phyloP scores from a whole-genome alignment of 306 rosid species.

The Glycine latifolia region DNA sequence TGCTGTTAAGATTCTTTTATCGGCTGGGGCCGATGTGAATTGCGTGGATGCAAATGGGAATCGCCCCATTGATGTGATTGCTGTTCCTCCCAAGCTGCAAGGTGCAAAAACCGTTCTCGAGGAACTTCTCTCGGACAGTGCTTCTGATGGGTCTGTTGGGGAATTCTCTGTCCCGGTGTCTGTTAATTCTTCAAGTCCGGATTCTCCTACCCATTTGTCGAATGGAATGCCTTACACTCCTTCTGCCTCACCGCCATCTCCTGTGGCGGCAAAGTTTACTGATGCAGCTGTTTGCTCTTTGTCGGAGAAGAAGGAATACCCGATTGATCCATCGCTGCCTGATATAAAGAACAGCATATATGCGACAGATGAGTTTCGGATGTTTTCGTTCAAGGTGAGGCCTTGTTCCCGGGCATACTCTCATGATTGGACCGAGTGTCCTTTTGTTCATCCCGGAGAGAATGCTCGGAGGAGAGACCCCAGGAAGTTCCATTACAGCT shows the following conservation, averaged over 20 bases:
- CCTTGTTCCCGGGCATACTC: conserved; percentile 93
- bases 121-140: conserved; percentile 60
- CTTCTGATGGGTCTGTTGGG: conserved; percentile 53
- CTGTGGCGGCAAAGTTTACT: conserved; percentile 49
- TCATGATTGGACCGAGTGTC: conserved; percentile 97
- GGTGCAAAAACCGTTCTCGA: conserved; percentile 53
- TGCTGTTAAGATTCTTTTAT: conserved; percentile 67
- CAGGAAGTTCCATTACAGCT: conserved; percentile 83
- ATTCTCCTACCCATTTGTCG: conserved; percentile 54
- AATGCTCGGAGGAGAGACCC: conserved; percentile 95
- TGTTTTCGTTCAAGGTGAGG: conserved; percentile 89
- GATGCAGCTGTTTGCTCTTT: conserved; percentile 56
- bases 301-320: conserved; percentile 77
- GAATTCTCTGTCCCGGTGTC: conserved; percentile 55
- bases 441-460: conserved; percentile 94
- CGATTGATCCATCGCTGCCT: conserved; percentile 86
- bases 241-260: conserved; percentile 61
- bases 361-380: conserved; percentile 84
- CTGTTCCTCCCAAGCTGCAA: conserved; percentile 65
- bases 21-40: conserved; percentile 71
- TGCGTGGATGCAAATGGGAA: conserved; percentile 64
- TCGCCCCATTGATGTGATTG: conserved; percentile 75
- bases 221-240: conserved; percentile 61
- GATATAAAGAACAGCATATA: conserved; percentile 87
- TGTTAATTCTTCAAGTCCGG: conserved; percentile 53